These are phyloP conservation scores for Rhizophora mangle DNA, from an alignment of 345 rosid species.

Conservation along the genomic window DNA sequence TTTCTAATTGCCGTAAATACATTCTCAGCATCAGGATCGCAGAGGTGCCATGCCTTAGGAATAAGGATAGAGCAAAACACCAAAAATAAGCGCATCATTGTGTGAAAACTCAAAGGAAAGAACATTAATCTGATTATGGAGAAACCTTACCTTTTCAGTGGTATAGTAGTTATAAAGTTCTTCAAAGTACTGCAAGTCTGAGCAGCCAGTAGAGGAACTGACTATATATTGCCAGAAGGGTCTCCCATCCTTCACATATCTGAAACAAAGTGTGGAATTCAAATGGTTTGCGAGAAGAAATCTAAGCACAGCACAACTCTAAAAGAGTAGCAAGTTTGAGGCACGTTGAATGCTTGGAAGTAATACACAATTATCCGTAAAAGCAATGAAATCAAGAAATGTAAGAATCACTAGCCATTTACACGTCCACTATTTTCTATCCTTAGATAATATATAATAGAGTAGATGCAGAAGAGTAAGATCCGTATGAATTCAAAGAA, in stretches of 20 bases:
- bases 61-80: constrained; percentile 4
- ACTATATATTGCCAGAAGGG: constrained; percentile 95
- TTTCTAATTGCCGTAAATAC: constrained; percentile 73
- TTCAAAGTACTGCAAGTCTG: constrained; percentile 81
- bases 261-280: constrained; percentile 25
- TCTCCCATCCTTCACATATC: constrained; percentile 90
- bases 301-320: neutral
- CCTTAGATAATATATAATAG: too few relatives aligned
- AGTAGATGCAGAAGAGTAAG: neutral
- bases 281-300: neutral
- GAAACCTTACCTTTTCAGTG: constrained; percentile 60
- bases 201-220: constrained; percentile 89
- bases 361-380: neutral
- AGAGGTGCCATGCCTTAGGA: constrained; percentile 89
- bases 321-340: neutral
- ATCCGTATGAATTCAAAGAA: neutral
- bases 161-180: constrained; percentile 82
- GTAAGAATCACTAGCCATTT: too few relatives aligned
- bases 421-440: too few relatives aligned
- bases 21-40: constrained; percentile 87
- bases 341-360: neutral
- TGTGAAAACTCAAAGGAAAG: neutral
- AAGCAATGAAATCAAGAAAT: neutral
- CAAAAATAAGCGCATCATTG: constrained; percentile 1
- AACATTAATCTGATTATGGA: neutral